phyloP scores from a whole-genome alignment of 495 filamentous ascomycete species.

The Penicillium fimorum region DNA sequence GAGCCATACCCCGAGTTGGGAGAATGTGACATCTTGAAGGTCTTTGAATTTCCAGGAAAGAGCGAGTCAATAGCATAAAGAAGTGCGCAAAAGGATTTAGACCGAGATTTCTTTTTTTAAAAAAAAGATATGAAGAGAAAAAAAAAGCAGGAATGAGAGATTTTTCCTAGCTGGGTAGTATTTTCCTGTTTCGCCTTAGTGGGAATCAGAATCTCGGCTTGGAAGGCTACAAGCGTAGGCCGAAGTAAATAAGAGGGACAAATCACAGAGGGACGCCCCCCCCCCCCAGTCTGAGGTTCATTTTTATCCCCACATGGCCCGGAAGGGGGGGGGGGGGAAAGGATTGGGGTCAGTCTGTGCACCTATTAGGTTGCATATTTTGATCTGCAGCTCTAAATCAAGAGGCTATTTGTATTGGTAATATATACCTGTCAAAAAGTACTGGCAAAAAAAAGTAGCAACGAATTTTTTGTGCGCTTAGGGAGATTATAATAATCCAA shows the following conservation, averaged over 20 bases:
- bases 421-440: not conserved
- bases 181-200: constrained; percentile 1
- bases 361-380: not conserved
- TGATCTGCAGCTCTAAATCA: not conserved
- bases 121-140: not conserved
- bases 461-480: not conserved
- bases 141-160: not conserved
- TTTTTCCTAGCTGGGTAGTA: not conserved
- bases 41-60: not conserved
- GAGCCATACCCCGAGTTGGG: constrained; percentile 7
- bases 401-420: not conserved
- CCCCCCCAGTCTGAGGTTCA: not conserved
- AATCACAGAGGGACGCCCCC: not conserved
- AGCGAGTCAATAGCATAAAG: not conserved
- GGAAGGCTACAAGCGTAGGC: not conserved
- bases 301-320: constrained; percentile 3
- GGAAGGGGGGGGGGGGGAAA: not conserved
- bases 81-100: not conserved
- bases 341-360: not conserved
- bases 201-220: not conserved
- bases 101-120: not conserved
- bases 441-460: too few species aligned
- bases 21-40: constrained; percentile 14
- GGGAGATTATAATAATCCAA: not conserved
- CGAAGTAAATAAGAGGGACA: not conserved